Percentiles rank a stretch among this genome's conserved stretches.
phyloP scores from a whole-genome alignment of 2,329 filamentous ascomycete species.

The Nannizziopsis barbatae region DNA sequence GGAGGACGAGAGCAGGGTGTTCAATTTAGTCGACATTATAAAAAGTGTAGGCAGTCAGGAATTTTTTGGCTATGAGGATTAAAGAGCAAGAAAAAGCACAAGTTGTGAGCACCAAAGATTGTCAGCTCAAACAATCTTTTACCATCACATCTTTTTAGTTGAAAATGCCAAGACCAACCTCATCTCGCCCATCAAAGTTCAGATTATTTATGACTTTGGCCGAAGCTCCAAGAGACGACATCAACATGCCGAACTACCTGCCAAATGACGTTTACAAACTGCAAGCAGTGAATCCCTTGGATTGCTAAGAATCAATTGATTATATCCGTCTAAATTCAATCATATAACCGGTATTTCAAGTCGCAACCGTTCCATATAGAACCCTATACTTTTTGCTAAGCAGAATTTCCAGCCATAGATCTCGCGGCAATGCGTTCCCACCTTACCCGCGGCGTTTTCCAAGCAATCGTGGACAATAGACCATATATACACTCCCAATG shows the following conservation, averaged over 20 bases:
- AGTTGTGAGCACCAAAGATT: no score
- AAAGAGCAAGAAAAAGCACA: neutral
- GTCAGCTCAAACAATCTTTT: no score
- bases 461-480: conserved; percentile 35
- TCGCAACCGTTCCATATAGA: neutral
- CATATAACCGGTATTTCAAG: no score
- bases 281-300: no score
- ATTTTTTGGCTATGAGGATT: neutral
- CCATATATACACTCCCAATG: conserved; percentile 33
- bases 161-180: conserved; percentile 5
- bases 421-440: conserved; percentile 33
- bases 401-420: neutral
- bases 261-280: no score
- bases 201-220: no score
- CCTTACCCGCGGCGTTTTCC: conserved; percentile 36
- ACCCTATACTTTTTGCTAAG: neutral
- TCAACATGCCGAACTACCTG: no score
- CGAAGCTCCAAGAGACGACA: no score
- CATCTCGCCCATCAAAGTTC: neutral
- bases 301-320: no score
- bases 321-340: no score
- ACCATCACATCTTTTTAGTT: neutral
- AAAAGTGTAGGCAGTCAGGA: neutral
- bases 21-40: conserved; percentile 6
- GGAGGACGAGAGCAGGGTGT: conserved; percentile 1